phyloP scores from a whole-genome alignment of 441 rosid species.

The Codiaeum variegatum region DNA sequence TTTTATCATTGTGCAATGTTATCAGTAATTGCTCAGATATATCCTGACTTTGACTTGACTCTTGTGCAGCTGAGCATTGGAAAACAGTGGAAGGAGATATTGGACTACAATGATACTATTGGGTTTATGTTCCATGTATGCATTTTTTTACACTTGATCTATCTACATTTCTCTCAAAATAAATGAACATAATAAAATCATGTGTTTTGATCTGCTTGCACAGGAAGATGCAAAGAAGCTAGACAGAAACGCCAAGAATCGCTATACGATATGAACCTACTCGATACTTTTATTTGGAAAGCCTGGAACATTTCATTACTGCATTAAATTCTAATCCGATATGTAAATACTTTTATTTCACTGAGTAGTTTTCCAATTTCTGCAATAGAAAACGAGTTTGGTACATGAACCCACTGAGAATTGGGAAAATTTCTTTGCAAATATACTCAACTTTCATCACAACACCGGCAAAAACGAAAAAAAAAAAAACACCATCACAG shows the following conservation, averaged over 20 bases:
- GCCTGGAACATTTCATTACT: neutral
- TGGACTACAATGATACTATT: slow-evolving; percentile 51
- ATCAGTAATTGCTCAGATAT: neutral
- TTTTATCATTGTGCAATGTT: too few relatives aligned
- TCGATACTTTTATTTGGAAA: neutral
- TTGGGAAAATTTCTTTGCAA: too few relatives aligned
- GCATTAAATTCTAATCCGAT: neutral
- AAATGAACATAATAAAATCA: neutral
- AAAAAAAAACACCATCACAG: too few relatives aligned
- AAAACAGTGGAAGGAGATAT: slow-evolving; percentile 79
- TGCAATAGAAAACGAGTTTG: too few relatives aligned
- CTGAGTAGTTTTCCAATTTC: too few relatives aligned
- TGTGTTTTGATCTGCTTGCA: neutral
- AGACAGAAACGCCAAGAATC: slow-evolving; percentile 51
- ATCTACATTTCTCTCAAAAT: neutral
- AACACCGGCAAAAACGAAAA: too few relatives aligned
- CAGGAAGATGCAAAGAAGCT: slow-evolving; percentile 78
- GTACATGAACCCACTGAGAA: too few relatives aligned
- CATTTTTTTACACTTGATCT: neutral
- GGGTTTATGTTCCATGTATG: slow-evolving; percentile 85
- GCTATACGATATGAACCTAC: slow-evolving; percentile 44
- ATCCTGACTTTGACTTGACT: neutral
- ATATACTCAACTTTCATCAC: too few relatives aligned
- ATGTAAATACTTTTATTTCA: neutral
- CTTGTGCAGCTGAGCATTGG: slow-evolving; percentile 71